These are phyloP conservation scores for Cladophialophora psammophila DNA, from an alignment of 2,329 filamentous ascomycete genomes.

Conservation along the genomic window DNA sequence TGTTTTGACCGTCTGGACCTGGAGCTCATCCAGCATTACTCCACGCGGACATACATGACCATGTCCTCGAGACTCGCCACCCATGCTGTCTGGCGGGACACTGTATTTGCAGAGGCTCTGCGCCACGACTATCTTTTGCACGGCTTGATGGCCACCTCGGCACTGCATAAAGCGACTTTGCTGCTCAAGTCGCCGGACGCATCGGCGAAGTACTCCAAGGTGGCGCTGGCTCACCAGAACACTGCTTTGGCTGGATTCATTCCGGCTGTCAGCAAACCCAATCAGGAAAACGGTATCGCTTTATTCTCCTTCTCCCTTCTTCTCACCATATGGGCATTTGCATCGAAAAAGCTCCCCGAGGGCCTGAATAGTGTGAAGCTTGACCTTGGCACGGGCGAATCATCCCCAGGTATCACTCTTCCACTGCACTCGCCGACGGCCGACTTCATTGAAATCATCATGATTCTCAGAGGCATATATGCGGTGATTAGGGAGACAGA, in stretches of 20 bases:
- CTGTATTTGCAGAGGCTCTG: conserved; percentile 51
- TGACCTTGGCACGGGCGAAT: conserved; percentile 27
- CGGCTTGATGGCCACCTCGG: conserved; percentile 50
- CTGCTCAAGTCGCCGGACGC: conserved; percentile 37
- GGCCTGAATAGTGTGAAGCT: conserved; percentile 38
- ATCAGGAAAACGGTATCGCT: conserved; percentile 38
- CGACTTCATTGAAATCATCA: conserved; percentile 40
- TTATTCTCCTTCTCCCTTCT: conserved; percentile 39
- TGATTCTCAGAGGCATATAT: conserved; percentile 39
- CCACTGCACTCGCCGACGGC: conserved; percentile 32
- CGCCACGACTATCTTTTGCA: conserved; percentile 53
- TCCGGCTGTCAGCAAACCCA: conserved; percentile 37
- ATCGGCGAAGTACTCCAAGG: conserved; percentile 39
- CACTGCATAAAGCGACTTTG: conserved; percentile 50
- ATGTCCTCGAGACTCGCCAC: conserved; percentile 38
- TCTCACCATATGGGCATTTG: conserved; percentile 40
- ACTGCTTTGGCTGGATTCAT: conserved; percentile 39
- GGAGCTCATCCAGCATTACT: conserved; percentile 55
- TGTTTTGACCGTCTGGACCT: conserved; percentile 48
- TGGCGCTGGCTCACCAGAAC: conserved; percentile 40
- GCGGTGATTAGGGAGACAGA: conserved; percentile 39
- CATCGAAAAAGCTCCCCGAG: conserved; percentile 38
- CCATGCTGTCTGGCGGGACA: conserved; percentile 50
- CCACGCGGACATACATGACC: conserved; percentile 49
- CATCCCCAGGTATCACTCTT: conserved; percentile 31